Evolutionary conservation across 225 moss, liverwort and hornwort genomes (phyloP).

Genomic region (Neckera pumila): DNA sequence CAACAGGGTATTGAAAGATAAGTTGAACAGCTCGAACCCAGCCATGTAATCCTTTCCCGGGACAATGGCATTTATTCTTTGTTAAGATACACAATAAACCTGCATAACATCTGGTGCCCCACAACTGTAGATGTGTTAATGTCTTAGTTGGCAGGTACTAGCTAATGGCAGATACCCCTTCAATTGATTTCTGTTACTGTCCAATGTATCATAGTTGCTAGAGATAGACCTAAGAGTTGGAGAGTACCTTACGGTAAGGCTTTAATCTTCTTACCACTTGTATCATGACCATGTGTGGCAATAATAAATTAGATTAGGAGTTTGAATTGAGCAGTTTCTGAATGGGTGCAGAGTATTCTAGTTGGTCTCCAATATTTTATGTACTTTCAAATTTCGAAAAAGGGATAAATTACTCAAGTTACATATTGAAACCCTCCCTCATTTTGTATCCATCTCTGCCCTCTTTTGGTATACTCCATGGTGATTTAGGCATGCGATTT

Average conservation of each 20-base stretch:
- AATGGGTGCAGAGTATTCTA: background rate
- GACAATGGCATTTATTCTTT: conserved; percentile 6
- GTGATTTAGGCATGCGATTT: background rate
- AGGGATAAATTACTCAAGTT: background rate
- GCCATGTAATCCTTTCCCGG: background rate
- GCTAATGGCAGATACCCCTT: background rate
- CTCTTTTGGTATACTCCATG: background rate
- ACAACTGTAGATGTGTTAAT: conserved; percentile 1
- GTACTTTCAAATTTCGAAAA: background rate
- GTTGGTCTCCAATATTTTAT: background rate
- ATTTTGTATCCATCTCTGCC: background rate
- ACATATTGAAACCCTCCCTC: background rate
- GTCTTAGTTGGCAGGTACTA: background rate
- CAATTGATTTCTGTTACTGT: background rate
- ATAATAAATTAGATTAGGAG: background rate
- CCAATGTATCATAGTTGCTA: conserved; percentile 16
- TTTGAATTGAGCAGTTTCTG: background rate
- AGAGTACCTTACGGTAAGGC: background rate
- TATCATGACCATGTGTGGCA: background rate
- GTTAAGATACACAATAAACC: conserved; percentile 11
- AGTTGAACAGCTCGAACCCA: background rate
- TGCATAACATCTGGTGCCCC: background rate
- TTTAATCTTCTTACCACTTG: conserved; percentile 2
- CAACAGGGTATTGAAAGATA: conserved; percentile 84
- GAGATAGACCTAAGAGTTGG: background rate